Evolutionary conservation across 2,329 filamentous ascomycete genomes (phyloP), one percentile per base, ranked within the genome.

Genomic region (Penicillium sp.): DNA sequence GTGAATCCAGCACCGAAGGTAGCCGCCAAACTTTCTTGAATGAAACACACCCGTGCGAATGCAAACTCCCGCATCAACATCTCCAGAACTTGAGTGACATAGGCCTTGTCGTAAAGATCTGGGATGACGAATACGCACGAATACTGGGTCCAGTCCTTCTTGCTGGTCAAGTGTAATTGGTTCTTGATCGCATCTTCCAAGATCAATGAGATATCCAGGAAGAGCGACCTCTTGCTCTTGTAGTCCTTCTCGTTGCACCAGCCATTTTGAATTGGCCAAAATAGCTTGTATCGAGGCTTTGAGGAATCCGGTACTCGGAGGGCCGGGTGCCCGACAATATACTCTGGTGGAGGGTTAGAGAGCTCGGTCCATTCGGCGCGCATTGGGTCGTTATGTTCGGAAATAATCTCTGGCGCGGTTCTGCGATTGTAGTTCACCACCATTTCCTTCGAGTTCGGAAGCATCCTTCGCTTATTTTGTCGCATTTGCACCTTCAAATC

Each of bases 51-150:
- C 48, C 87, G 84, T 55, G 82, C 87, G 66, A 99, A 95, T 49
- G 90, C 87, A 64, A 96, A 93, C 73, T 92, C 91, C 40, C 82
- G 85, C 75, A 97, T 86, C 60, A 92, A 83, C 52, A 93, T 88
- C 48, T 91, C 86, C 35, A 99, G 77, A 9, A 95, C 76, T 65
- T 87, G 84, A 41, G 89, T 89, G 14, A 97, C 89, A 57, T 96
- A 95, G 42, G 82, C 83, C 69, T 95, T 95, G 73, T 99, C 93
- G 72, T 97, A 99, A 9, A 99, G 78, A 67, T 99, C 93, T 0
- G 93, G 93, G 39, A 99, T 95, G 55, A 99, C 85, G 64, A 97
- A 89, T n/a, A 96, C 91, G 61, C 90, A 96, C 62, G 88, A 93
- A 71, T 96, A 97, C 67, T 95, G 88, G 46, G 81, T 80, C 84